phyloP scores from a whole-genome alignment of 2,329 filamentous ascomycete species.

The Cladobotryum protrusum region DNA sequence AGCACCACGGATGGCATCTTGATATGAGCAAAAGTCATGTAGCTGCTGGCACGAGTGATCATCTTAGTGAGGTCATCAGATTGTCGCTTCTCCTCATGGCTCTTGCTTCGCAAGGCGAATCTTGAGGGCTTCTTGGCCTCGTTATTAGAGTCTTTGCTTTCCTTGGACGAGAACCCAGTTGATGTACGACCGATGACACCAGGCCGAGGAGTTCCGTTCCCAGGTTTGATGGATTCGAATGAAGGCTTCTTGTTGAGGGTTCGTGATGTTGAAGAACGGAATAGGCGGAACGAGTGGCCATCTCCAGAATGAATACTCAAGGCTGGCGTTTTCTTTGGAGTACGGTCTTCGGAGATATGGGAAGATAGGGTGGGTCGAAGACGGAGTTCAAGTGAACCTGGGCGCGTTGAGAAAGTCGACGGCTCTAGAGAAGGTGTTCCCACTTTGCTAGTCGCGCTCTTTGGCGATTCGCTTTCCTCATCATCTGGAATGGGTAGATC shows the following conservation, averaged over 20 bases:
- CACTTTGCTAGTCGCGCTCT: slow-evolving; percentile 32
- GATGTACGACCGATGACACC: slow-evolving; percentile 38
- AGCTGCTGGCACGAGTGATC: slow-evolving; percentile 91
- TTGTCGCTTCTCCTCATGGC: slow-evolving; percentile 52
- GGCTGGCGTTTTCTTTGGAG: slow-evolving; percentile 36
- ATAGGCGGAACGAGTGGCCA: slow-evolving; percentile 46
- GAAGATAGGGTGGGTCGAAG: slow-evolving; percentile 75
- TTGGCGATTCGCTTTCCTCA: slow-evolving; percentile 41
- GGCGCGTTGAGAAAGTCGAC: slow-evolving; percentile 51
- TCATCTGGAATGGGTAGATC: slow-evolving; percentile 32
- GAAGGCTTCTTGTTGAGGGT: slow-evolving; percentile 47
- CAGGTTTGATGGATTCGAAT: slow-evolving; percentile 47
- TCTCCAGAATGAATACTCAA: slow-evolving; percentile 45
- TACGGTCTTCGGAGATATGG: slow-evolving; percentile 32
- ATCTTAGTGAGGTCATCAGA: slow-evolving; percentile 93
- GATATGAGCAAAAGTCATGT: slow-evolving; percentile 95
- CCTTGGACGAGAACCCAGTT: slow-evolving; percentile 40
- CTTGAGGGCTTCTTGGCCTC: slow-evolving; percentile 43
- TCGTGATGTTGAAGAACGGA: slow-evolving; percentile 40
- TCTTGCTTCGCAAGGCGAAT: slow-evolving; percentile 50
- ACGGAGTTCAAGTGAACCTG: slow-evolving; percentile 73
- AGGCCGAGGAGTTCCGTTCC: slow-evolving; percentile 31
- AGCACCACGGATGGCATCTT: slow-evolving; percentile 92
- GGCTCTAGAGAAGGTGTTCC: slow-evolving; percentile 32
- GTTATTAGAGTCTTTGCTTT: slow-evolving; percentile 29